Evolutionary conservation across 2,329 filamentous ascomycete species (phyloP).

Genomic region (Pseudogymnoascus sp.): DNA sequence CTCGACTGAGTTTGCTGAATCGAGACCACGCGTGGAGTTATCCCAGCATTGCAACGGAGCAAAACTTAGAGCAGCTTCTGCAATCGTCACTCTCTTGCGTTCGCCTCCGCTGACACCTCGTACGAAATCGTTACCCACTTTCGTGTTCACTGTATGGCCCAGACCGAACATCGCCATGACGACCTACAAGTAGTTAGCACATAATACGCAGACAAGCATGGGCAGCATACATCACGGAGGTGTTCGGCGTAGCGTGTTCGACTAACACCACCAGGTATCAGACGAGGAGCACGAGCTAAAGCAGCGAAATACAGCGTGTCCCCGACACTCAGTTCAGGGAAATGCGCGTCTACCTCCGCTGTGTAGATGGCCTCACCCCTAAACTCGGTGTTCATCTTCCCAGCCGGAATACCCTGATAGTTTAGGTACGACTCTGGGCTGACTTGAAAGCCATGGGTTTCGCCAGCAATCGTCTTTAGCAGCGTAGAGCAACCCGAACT

Average conservation of each 20-base stretch:
- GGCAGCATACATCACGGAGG: conserved; percentile 49
- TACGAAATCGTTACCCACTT: conserved; percentile 49
- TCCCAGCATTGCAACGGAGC: conserved; percentile 54
- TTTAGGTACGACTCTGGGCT: conserved; percentile 66
- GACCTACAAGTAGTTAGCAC: not conserved
- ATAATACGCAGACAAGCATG: not conserved
- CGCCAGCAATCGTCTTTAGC: conserved; percentile 74
- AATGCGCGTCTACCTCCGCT: conserved; percentile 75
- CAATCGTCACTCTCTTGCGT: conserved; percentile 52
- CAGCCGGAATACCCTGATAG: conserved; percentile 55
- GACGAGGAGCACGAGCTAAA: conserved; percentile 54
- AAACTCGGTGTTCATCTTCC: conserved; percentile 70
- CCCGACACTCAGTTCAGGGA: conserved; percentile 66
- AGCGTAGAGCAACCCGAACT: conserved; percentile 70
- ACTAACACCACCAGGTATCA: conserved; percentile 50
- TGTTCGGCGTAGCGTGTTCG: conserved; percentile 49
- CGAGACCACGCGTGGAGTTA: conserved; percentile 56
- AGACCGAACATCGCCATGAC: conserved; percentile 71
- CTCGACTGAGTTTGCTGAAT: conserved; percentile 54
- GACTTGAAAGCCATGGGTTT: conserved; percentile 70
- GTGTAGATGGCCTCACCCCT: conserved; percentile 83
- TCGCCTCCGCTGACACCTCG: conserved; percentile 54
- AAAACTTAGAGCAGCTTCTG: conserved; percentile 33
- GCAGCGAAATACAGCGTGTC: conserved; percentile 75
- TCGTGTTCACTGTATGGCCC: conserved; percentile 47